Conservation (phyloP, 352 stramenopile genomes). For the Peronospora belbahrii region DNA sequence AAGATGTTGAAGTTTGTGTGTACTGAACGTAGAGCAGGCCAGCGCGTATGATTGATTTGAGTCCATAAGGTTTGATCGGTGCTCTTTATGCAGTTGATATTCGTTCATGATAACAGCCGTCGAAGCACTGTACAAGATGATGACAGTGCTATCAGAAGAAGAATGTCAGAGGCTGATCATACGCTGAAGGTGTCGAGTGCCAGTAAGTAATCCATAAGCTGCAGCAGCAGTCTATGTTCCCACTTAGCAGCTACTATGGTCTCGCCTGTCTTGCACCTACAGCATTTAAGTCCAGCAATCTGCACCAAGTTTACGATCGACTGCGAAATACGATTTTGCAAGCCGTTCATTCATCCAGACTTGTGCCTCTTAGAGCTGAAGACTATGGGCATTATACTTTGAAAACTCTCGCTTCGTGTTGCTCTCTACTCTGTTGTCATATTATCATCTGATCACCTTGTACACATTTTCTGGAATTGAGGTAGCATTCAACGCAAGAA, state of each 20-base stretch:
- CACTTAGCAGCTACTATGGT: not conserved
- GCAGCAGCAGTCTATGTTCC: no score
- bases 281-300: constrained; percentile 15
- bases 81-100: not conserved
- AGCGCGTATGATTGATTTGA: not conserved
- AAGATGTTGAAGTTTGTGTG: not conserved
- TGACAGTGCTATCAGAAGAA: no score
- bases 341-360: not conserved
- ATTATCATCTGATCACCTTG: no score
- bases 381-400: not conserved
- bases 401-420: constrained; percentile 12
- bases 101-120: no score
- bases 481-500: not conserved
- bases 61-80: not conserved
- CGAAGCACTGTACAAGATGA: no score
- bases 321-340: constrained; percentile 4
- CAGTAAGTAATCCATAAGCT: no score
- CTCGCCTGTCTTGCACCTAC: constrained; percentile 6
- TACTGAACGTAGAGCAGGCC: not conserved
- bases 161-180: no score
- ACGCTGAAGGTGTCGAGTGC: no score
- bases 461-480: not conserved
- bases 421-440: not conserved
- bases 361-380: not conserved
- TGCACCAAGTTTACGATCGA: not conserved